phyloP scores from a whole-genome alignment of 345 rosid species.

The Eucalyptus victrix region DNA sequence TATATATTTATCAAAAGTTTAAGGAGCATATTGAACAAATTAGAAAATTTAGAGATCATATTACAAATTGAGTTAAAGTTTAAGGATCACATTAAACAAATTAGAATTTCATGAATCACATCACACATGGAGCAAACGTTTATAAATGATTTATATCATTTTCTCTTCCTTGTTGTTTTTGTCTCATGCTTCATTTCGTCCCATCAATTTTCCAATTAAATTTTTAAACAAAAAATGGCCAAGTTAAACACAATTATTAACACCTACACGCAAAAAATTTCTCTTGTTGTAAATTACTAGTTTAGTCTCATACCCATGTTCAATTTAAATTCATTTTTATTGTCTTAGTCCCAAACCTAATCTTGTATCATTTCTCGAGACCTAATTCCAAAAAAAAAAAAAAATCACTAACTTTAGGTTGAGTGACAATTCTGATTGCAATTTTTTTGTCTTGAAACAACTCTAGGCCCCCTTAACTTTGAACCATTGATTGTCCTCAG shows the following conservation, averaged over 20 bases:
- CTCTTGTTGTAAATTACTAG: neutral
- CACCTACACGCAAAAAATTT: neutral
- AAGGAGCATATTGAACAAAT: no score
- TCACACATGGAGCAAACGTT: no score
- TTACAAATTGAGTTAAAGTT: rapidly evolving
- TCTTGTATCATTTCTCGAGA: neutral
- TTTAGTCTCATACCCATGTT: neutral
- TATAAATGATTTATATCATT: no score
- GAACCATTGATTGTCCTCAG: no score
- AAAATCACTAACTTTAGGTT: rapidly evolving
- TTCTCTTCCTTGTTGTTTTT: no score
- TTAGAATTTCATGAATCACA: no score
- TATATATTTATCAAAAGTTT: no score
- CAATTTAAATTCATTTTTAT: no score
- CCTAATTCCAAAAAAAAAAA: no score
- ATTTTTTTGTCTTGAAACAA: rapidly evolving
- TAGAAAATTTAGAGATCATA: rapidly evolving
- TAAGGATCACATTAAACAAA: rapidly evolving
- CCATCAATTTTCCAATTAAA: neutral
- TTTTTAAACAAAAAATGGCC: no score
- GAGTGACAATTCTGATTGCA: rapidly evolving
- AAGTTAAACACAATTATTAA: neutral
- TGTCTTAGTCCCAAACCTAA: neutral
- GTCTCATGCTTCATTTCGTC: neutral
- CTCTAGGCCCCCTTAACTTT: no score